Conservation (phyloP, 2,329 filamentous ascomycete genomes). For the Ophiostoma piceae region DNA sequence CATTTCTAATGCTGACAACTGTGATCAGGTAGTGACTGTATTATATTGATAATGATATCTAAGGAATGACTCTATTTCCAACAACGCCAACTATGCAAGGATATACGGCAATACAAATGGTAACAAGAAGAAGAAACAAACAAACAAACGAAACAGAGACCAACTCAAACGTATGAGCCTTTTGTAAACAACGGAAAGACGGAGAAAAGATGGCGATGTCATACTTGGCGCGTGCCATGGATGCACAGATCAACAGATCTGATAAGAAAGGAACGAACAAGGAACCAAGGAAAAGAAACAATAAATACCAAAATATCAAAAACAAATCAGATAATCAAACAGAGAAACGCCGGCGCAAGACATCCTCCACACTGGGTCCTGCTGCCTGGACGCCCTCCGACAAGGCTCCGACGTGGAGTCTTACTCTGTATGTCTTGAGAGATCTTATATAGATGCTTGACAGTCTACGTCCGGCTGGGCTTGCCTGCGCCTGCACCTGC, state of each 20-base stretch:
- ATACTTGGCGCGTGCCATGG: background rate
- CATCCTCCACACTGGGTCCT: background rate
- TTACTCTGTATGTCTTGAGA: no score
- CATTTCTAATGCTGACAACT: background rate
- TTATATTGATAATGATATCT: no score
- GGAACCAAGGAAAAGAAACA: constrained; percentile 2
- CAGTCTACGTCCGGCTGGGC: background rate
- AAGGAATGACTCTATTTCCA: no score
- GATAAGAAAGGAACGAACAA: background rate
- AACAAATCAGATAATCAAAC: background rate
- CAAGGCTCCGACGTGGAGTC: background rate
- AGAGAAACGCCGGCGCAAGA: constrained; percentile 5
- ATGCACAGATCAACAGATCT: background rate
- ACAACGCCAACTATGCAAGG: constrained; percentile 19
- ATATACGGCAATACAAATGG: constrained; percentile 20
- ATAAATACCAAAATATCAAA: background rate
- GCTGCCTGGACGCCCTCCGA: background rate
- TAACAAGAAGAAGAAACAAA: background rate
- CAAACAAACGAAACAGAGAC: background rate
- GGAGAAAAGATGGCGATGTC: background rate
- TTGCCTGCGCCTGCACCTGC: background rate
- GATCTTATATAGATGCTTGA: background rate
- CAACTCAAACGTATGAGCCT: background rate
- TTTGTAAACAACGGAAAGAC: background rate
- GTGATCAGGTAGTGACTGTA: no score